These are phyloP conservation scores for Phlebiopsis flavidoalba DNA, from an alignment of 768 basidiomycete species.

Conservation along the genomic window DNA sequence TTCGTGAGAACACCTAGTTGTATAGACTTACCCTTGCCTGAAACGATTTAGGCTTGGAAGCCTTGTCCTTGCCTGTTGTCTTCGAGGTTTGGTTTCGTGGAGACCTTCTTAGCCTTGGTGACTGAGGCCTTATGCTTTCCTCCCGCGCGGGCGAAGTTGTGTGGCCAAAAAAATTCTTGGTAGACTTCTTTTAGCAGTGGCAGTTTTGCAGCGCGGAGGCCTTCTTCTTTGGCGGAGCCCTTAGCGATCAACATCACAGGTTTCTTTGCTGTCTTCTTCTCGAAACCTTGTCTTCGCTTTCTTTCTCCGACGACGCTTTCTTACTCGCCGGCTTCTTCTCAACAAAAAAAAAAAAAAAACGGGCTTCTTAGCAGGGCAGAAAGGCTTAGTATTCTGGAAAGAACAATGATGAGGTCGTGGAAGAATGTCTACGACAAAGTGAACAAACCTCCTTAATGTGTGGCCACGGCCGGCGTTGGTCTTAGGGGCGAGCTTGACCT, in stretches of 20 bases:
- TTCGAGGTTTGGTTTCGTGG: constrained; percentile 20
- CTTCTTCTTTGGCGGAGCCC: constrained; percentile 22
- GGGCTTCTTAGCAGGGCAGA: constrained; percentile 19
- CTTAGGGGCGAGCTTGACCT: constrained; percentile 71
- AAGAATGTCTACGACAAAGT: background rate
- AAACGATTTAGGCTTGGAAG: constrained; percentile 2
- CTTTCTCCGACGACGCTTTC: constrained; percentile 18
- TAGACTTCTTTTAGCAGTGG: constrained; percentile 19
- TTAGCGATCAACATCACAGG: constrained; percentile 14
- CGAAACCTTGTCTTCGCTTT: constrained; percentile 4
- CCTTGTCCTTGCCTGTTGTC: constrained; percentile 12
- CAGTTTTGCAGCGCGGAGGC: constrained; percentile 14
- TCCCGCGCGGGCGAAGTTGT: constrained; percentile 24
- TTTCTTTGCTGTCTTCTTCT: constrained; percentile 15
- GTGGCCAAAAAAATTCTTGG: constrained; percentile 31
- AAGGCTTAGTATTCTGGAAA: constrained; percentile 30
- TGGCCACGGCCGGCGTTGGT: constrained; percentile 12
- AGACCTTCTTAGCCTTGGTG: constrained; percentile 21
- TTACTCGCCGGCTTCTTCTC: constrained; percentile 26
- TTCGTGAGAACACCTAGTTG: background rate
- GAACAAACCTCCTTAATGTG: constrained; percentile 59
- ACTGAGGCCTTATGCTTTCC: constrained; percentile 27
- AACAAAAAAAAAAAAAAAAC: too few relatives aligned
- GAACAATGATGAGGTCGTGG: background rate
- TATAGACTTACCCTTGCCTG: background rate